phyloP scores from a whole-genome alignment of 139 green algal genomes.

The Zygnema circumcarinatum region DNA sequence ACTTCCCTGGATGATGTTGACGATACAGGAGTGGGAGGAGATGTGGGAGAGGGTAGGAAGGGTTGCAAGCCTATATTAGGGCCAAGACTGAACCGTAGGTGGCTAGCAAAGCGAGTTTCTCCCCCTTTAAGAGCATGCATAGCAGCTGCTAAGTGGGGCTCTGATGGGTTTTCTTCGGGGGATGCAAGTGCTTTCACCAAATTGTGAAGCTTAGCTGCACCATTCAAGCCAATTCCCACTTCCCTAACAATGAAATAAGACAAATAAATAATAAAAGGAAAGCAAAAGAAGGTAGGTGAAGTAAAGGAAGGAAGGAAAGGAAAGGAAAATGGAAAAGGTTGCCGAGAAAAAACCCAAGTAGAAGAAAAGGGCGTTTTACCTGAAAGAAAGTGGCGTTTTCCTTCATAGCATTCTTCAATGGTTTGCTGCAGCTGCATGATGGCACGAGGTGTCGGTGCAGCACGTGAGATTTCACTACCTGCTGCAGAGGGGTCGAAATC shows the following conservation, averaged over 20 bases:
- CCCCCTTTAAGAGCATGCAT: not conserved
- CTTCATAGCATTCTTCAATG: constrained; percentile 23
- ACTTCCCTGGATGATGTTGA: not conserved
- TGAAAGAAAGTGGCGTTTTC: constrained; percentile 38
- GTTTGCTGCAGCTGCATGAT: constrained; percentile 14
- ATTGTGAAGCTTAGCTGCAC: constrained; percentile 48
- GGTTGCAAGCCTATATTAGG: not conserved
- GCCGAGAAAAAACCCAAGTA: not conserved
- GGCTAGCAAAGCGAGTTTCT: not conserved
- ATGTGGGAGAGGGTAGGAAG: not conserved
- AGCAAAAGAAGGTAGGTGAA: not conserved
- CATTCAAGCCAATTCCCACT: too few species aligned
- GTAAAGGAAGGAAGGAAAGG: not conserved
- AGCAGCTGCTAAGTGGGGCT: not conserved
- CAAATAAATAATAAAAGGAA: constrained; percentile 14
- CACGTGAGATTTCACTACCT: not conserved
- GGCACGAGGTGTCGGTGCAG: constrained; percentile 1
- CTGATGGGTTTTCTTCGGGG: constrained; percentile 1
- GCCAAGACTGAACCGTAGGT: not conserved
- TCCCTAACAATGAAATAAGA: too few species aligned
- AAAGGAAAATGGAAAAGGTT: not conserved
- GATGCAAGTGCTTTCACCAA: constrained; percentile 47
- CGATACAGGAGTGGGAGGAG: not conserved
- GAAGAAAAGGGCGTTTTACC: not conserved
- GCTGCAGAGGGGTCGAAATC: not conserved